Evolutionary conservation across 371 early-diverging fungal species (phyloP), one percentile per base, ranked within the genome.

Genomic region (Sporodiniella umbellata): DNA sequence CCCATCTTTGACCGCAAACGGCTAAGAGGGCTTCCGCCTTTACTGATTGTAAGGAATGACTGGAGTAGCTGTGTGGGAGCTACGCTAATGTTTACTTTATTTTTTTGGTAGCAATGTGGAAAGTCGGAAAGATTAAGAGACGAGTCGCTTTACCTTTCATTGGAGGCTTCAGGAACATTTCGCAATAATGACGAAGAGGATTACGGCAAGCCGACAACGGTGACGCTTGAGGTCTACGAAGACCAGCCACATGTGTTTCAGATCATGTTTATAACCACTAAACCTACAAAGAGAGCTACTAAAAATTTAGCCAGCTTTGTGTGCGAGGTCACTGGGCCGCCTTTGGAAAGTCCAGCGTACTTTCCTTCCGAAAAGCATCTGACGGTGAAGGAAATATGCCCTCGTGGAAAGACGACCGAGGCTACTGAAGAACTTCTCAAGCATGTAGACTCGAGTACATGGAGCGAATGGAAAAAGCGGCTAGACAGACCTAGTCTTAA

Each of bases 201-300:
- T 2, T 14, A 43, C 5, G 48, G 33, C 2, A 10, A 18, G 14
- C 58, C 64, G 1, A 68, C 68, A 4, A n/a, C 56, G 6, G 63
- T 76, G 2, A 48, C 45, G 15, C 38, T 72, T 8, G 72, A 75
- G 46, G 25, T 69, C 24, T 90, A 81, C 56, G 70, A 66, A 4
- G 92, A 90, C 51, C 90, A 90, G 81, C 82, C 87, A 3, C 92
- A 92, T 51, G 89, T 88, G 4, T 92, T 89, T 54, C 81, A 81
- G 19, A 61, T 84, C 44, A 60, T 86, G 35, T 54, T 71, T 14
- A 40, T 40, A 21, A 54, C 60, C 0, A 62, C 62, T 19, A 61
- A 61, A 39, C 17, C 54, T 4, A 53, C 62, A 11, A 48, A 49
- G 4, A 28, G 55, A 10, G 60, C 70, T 2, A 40, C 64, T 2